Conservation (phyloP, 345 rosid genomes). For the Lepidium aucheri region DNA sequence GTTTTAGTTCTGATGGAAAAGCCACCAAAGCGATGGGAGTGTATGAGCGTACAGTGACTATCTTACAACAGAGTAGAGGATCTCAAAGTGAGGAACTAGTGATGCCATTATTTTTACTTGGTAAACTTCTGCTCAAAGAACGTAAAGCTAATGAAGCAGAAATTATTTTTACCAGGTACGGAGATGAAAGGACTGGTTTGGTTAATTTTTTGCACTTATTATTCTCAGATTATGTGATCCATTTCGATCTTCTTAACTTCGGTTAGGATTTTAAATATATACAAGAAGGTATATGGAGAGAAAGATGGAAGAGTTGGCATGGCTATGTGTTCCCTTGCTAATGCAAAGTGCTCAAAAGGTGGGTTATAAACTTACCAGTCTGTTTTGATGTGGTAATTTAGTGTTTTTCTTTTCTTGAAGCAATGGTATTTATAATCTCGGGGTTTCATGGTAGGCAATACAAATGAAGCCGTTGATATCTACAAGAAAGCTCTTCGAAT, state of each 20-base stretch:
- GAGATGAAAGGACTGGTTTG: neutral
- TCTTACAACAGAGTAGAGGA: slow-evolving; percentile 64
- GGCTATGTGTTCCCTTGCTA: slow-evolving; percentile 79
- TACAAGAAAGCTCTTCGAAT: slow-evolving; percentile 58
- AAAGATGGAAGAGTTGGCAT: slow-evolving; percentile 73
- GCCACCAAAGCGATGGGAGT: slow-evolving; percentile 42
- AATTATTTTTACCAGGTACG: slow-evolving; percentile 48
- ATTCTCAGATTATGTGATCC: neutral
- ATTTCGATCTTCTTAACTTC: neutral
- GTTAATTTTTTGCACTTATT: neutral
- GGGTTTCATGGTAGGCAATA: slow-evolving; percentile 45
- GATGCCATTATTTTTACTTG: slow-evolving; percentile 57
- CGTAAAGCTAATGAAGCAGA: slow-evolving; percentile 64
- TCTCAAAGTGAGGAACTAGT: slow-evolving; percentile 67
- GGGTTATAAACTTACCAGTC: neutral
- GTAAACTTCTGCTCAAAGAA: slow-evolving; percentile 68
- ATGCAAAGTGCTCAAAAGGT: slow-evolving; percentile 76
- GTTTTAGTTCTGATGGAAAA: slow-evolving; percentile 52
- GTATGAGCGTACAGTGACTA: slow-evolving; percentile 44
- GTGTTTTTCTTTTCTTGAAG: slow-evolving; percentile 5
- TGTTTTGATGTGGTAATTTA: neutral
- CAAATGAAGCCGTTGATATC: slow-evolving; percentile 54
- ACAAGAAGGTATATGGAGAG: slow-evolving; percentile 52
- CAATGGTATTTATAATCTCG: neutral
- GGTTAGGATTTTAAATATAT: slow-evolving; percentile 54